A percentile compares a stretch with the other conserved stretches of the same genome.
Conservation (phyloP, 805 yeast species). For the Candida berthetii region DNA sequence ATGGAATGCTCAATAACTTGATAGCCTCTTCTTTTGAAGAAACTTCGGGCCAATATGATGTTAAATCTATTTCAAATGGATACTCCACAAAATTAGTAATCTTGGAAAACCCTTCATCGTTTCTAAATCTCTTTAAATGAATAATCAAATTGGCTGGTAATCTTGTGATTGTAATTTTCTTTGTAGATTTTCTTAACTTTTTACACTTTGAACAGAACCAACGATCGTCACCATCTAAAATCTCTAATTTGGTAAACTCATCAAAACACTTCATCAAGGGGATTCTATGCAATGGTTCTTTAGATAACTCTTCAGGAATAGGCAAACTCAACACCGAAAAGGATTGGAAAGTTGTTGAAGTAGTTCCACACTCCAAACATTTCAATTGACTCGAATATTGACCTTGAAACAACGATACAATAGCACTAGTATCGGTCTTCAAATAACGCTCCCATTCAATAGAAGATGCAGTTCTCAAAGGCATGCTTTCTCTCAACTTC, state of each 20-base stretch:
- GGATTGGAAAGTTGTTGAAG: constrained; percentile 84
- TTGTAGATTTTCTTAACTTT: constrained; percentile 53
- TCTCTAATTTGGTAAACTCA: constrained; percentile 70
- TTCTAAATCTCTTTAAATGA: constrained; percentile 77
- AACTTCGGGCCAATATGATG: constrained; percentile 63
- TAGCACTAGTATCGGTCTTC: constrained; percentile 68
- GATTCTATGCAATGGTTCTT: constrained; percentile 18
- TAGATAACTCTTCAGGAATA: constrained; percentile 45
- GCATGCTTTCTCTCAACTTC: constrained; percentile 58
- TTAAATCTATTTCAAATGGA: constrained; percentile 61
- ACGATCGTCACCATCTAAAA: constrained; percentile 68
- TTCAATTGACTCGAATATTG: constrained; percentile 76
- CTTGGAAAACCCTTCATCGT: constrained; percentile 24
- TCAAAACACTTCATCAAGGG: constrained; percentile 62
- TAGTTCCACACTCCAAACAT: constrained; percentile 65
- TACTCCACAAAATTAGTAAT: constrained; percentile 53
- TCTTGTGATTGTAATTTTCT: constrained; percentile 66
- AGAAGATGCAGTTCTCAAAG: constrained; percentile 76
- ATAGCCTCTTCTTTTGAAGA: constrained; percentile 34
- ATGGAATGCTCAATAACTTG: constrained; percentile 42
- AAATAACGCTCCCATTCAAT: constrained; percentile 91
- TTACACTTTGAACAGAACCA: constrained; percentile 85
- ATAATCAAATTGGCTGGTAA: constrained; percentile 76
- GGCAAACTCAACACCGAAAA: constrained; percentile 79
- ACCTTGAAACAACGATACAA: constrained; percentile 83